Percentiles rank a stretch among this genome's conserved stretches.
Evolutionary conservation across 2,329 filamentous ascomycete genomes (phyloP).

Genomic region (Diaporthe vexans): DNA sequence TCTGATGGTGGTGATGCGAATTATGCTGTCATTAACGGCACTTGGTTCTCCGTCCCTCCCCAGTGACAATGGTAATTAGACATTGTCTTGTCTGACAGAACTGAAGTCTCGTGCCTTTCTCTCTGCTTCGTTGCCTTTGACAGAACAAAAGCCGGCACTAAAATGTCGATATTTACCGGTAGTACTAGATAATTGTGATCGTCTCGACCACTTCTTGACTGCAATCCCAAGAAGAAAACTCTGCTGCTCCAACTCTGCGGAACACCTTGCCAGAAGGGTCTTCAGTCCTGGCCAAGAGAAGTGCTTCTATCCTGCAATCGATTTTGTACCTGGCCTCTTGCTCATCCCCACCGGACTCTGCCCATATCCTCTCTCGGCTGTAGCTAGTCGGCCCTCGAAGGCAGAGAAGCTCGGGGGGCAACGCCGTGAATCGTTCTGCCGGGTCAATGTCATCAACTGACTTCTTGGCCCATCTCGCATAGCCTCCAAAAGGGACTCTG

Average conservation of each 20-base stretch:
- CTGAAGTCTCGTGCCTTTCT: neutral
- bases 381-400: neutral
- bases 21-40: neutral
- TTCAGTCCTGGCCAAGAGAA: slow-evolving; percentile 10
- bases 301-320: neutral
- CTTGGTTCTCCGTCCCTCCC: neutral
- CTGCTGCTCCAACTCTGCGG: slow-evolving; percentile 23
- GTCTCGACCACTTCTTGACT: neutral
- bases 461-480: neutral
- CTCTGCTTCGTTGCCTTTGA: neutral
- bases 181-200: slow-evolving; percentile 3
- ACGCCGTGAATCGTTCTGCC: slow-evolving; percentile 3
- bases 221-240: slow-evolving; percentile 6
- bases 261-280: neutral
- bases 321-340: neutral
- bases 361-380: neutral
- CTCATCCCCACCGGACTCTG: neutral
- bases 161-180: too few species aligned
- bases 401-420: slow-evolving; percentile 9
- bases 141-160: too few species aligned
- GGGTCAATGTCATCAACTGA: neutral
- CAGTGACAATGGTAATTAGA: neutral
- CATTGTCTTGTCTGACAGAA: neutral
- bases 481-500: neutral
- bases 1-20: neutral